Conservation (phyloP, 352 stramenopile genomes). For the Phytophthora sansomeana region DNA sequence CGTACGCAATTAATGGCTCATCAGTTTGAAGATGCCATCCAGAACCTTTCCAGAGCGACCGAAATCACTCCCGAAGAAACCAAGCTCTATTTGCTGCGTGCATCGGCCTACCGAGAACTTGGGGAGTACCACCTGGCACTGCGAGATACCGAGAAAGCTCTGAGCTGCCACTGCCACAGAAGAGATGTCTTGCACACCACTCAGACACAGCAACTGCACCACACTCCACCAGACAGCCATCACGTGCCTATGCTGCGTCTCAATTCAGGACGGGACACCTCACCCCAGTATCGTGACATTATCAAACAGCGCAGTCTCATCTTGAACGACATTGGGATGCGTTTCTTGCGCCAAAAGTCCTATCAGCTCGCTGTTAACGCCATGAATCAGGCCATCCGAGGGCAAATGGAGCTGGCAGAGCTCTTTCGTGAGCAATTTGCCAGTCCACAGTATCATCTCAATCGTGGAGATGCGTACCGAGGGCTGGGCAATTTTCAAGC, state of each 20-base stretch:
- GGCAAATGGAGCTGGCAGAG: conserved; percentile 55
- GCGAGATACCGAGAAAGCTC: conserved; percentile 66
- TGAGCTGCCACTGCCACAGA: conserved; percentile 55
- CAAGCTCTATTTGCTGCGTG: conserved; percentile 74
- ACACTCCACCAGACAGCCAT: conserved; percentile 17
- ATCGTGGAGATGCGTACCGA: conserved; percentile 78
- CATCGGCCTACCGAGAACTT: conserved; percentile 70
- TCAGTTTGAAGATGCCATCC: conserved; percentile 64
- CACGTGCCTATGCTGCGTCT: conserved; percentile 20
- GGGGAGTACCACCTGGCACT: conserved; percentile 66
- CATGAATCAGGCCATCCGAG: conserved; percentile 81
- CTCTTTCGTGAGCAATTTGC: conserved; percentile 53
- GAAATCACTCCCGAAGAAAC: conserved; percentile 76
- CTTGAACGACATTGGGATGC: conserved; percentile 73
- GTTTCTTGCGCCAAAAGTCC: conserved; percentile 60
- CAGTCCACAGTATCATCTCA: conserved; percentile 69
- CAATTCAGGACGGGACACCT: conserved; percentile 41
- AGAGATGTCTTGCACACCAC: conserved; percentile 18
- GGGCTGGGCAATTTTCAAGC: conserved; percentile 78
- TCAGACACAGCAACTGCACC: conserved; percentile 19
- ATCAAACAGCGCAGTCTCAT: conserved; percentile 77
- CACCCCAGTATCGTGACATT: conserved; percentile 69
- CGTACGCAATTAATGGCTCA: conserved; percentile 59
- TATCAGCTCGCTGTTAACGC: conserved; percentile 81
- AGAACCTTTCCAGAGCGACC: conserved; percentile 68